phyloP scores from a whole-genome alignment of 2,329 filamentous ascomycete genomes.

The Colletotrichum sp. region DNA sequence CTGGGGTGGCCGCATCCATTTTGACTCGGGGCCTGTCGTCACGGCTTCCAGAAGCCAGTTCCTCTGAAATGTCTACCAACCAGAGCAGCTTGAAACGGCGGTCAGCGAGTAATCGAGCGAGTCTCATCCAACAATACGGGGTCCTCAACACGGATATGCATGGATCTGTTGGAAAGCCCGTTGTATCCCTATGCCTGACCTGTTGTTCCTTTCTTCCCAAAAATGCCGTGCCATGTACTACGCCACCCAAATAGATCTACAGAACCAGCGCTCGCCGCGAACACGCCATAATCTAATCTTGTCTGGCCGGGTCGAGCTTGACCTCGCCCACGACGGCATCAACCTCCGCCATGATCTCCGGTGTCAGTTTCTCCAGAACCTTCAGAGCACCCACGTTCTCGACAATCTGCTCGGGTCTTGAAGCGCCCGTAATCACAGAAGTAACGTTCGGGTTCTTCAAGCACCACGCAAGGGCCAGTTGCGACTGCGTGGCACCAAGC shows the following conservation, averaged over 20 bases:
- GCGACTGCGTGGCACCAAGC: constrained; percentile 56
- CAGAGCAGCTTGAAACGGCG: neutral
- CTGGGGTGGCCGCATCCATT: neutral
- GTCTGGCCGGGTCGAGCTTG: constrained; percentile 22
- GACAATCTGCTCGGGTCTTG: constrained; percentile 54
- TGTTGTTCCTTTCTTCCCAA: neutral
- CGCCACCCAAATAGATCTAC: neutral
- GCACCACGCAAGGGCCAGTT: constrained; percentile 58
- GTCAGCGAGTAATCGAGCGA: neutral
- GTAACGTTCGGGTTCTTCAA: constrained; percentile 60
- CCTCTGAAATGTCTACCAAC: neutral
- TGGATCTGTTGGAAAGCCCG: neutral
- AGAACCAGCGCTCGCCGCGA: neutral
- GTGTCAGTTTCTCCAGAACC: constrained; percentile 52
- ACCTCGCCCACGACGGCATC: constrained; percentile 40
- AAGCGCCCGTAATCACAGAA: constrained; percentile 58
- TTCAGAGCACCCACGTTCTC: constrained; percentile 54
- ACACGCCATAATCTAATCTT: constrained; percentile 18
- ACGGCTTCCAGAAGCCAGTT: constrained; percentile 15
- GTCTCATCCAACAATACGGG: neutral
- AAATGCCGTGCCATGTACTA: neutral
- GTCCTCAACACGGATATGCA: neutral
- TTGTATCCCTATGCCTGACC: neutral
- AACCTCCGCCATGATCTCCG: constrained; percentile 55
- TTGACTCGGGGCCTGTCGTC: neutral